Percentiles rank a stretch among this genome's conserved stretches.
Evolutionary conservation across 129 eudicot genomes (phyloP).

Genomic region (Centaurea solstitialis): DNA sequence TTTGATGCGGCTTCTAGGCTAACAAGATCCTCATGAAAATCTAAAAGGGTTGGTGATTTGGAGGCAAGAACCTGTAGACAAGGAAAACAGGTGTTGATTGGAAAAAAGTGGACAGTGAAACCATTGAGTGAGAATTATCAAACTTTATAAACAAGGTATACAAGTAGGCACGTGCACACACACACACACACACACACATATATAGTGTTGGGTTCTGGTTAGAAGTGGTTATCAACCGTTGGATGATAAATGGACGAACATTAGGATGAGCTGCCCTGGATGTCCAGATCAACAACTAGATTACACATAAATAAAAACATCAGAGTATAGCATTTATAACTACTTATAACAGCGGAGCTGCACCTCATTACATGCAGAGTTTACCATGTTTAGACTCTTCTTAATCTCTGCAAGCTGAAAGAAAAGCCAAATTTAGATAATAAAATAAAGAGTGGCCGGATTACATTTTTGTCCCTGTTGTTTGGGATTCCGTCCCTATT

Average conservation of each 20-base stretch:
- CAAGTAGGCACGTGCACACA: not conserved
- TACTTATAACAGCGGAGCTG: not conserved
- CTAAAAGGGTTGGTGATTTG: slow-evolving; percentile 68
- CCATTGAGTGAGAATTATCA: not conserved
- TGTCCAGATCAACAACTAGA: not conserved
- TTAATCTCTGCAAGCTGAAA: slow-evolving; percentile 75
- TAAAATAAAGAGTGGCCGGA: not conserved
- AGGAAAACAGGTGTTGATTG: not conserved
- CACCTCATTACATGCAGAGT: slow-evolving; percentile 89
- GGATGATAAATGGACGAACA: no score
- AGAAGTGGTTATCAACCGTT: no score
- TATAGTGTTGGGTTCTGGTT: no score
- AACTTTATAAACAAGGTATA: not conserved
- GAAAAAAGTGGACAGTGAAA: not conserved
- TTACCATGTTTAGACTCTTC: slow-evolving; percentile 61
- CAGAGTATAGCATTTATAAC: slow-evolving; percentile 2
- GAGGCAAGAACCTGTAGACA: slow-evolving; percentile 67
- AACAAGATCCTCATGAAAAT: slow-evolving; percentile 71
- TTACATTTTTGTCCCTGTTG: not conserved
- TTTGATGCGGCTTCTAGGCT: slow-evolving; percentile 91
- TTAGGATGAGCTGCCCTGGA: no score
- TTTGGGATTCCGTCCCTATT: not conserved
- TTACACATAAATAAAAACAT: not conserved
- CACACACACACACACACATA: no score
- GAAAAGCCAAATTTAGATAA: slow-evolving; percentile 16